Evolutionary conservation across 345 rosid genomes (phyloP).

Genomic region (Arabidopsis thaliana): TAIR10.1 NC_003070.9:24070001-24070500

Average conservation of each 20-base stretch:
- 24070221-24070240: slow-evolving; percentile 77
- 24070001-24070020: slow-evolving; percentile 16
- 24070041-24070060: not conserved
- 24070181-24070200: slow-evolving; percentile 6
- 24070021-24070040: slow-evolving; percentile 7
- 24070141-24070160: not conserved
- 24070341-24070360: slow-evolving; percentile 16
- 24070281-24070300: slow-evolving; percentile 99
- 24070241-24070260: slow-evolving; percentile 82
- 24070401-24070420: slow-evolving; percentile 99
- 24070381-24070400: slow-evolving; percentile 11
- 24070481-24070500: slow-evolving; percentile 98
- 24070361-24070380: slow-evolving; percentile 3
- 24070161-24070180: not conserved
- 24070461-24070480: slow-evolving; percentile 97
- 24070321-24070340: slow-evolving; percentile 71
- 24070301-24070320: slow-evolving; percentile 92
- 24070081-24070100: slow-evolving; percentile 8
- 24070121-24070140: slow-evolving; percentile 6
- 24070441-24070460: slow-evolving; percentile 91
- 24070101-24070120: slow-evolving; percentile 4
- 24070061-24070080: slow-evolving; percentile 4
- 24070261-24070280: slow-evolving; percentile 97
- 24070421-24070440: slow-evolving; percentile 86
- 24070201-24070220: slow-evolving; percentile 75